phyloP scores from a whole-genome alignment of 176 grass and related monocot genomes.

The Panicum miliaceum region DNA sequence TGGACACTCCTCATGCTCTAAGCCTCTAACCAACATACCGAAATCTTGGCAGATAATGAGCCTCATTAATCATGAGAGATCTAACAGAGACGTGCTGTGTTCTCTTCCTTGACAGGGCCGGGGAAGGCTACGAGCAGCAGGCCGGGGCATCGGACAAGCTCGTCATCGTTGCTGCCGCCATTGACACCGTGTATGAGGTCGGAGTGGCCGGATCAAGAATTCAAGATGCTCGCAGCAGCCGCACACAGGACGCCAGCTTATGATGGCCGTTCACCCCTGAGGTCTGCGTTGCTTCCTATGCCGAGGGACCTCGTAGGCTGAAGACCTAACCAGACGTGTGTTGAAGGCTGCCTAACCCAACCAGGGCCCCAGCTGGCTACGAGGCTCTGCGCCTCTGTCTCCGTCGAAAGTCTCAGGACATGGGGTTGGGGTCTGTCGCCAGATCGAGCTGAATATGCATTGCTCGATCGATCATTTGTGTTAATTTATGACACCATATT shows the following conservation, averaged over 20 bases:
- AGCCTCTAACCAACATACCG: not conserved
- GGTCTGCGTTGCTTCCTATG: not conserved
- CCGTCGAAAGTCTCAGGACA: not conserved
- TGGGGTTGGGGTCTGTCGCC: slow-evolving; percentile 15
- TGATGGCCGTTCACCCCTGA: not conserved
- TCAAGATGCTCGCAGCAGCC: no score
- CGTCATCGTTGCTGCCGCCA: not conserved
- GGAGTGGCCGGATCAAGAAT: not conserved
- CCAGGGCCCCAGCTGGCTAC: not conserved
- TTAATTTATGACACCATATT: not conserved
- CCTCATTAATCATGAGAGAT: not conserved
- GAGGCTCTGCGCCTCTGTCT: not conserved
- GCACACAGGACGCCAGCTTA: not conserved
- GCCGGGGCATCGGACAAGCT: not conserved
- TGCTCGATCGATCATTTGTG: not conserved
- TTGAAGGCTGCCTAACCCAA: not conserved
- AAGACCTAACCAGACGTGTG: not conserved
- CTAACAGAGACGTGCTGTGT: slow-evolving; percentile 22
- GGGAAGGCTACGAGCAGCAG: slow-evolving; percentile 4
- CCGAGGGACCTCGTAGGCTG: not conserved
- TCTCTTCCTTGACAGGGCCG: not conserved
- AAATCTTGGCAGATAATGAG: not conserved
- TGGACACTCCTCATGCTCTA: not conserved
- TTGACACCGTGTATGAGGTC: not conserved
- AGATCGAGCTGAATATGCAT: not conserved